Evolutionary conservation across 1,284 basidiomycete species (phyloP), one percentile per base, ranked within the genome.

Genomic region (Earliella scabrosa): DNA sequence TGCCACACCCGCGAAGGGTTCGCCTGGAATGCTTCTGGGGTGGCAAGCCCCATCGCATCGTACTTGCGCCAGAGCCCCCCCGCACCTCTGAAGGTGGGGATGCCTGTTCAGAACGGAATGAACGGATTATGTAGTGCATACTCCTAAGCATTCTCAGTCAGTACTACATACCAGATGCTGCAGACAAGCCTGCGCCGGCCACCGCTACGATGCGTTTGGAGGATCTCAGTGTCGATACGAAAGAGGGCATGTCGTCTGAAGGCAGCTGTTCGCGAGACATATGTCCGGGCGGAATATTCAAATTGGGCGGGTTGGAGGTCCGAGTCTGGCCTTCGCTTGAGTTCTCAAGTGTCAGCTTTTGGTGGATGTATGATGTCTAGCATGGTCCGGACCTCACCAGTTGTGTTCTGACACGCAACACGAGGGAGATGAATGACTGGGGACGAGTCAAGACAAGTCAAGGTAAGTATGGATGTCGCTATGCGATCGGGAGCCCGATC

Each of bases 61-160:
- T 84, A 80, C 54, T 75, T 77, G 35, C 82, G 72, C 86, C 86
- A 87, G 58, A 85, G 63, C 1, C 85, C 85, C 34, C 85, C 85
- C 16, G 77, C 72, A 11, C 82, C 85, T 65, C 85, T 70, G 67
- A 85, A 88, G 0, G 85, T 87, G 4, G 83, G 78, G 18, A 87
- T 86, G 2, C 85, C 83, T 82, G 26, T n/a, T 9, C 31, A 24
- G 14, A 9, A n/a, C n/a, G n/a, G n/a, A n/a, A n/a, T n/a, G n/a
- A n/a, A n/a, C n/a, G n/a, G n/a, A n/a, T n/a, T n/a, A n/a, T n/a
- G n/a, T n/a, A n/a, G n/a, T n/a, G n/a, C n/a, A n/a, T n/a, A n/a
- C n/a, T n/a, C n/a, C n/a, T n/a, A n/a, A n/a, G n/a, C n/a, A n/a
- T 27, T 32, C 18, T 21, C 2, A 9, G 3, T 24, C 0, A 36